Percentiles rank a stretch among this genome's conserved stretches.
Evolutionary conservation across 805 yeast genomes (phyloP).

Genomic region (Yarrowia keelungensis): DNA sequence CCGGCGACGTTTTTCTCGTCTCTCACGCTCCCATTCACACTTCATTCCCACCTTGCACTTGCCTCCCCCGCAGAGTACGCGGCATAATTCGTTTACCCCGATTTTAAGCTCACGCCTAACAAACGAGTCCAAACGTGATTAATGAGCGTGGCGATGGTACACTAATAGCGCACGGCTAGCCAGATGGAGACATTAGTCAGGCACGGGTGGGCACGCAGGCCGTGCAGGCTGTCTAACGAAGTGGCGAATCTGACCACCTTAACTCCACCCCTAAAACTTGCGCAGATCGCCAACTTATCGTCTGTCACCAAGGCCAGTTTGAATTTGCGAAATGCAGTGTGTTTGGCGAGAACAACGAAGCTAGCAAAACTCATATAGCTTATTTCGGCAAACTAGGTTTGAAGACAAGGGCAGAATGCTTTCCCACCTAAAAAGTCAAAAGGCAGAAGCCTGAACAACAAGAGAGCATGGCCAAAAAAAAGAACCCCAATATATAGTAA

Average conservation of each 20-base stretch:
- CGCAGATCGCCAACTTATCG: constrained; percentile 24
- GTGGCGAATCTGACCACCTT: neutral
- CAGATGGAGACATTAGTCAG: neutral
- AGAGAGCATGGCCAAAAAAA: constrained; percentile 12
- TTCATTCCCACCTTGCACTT: constrained; percentile 1
- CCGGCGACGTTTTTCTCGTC: neutral
- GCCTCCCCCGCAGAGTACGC: constrained; percentile 24
- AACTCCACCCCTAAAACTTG: constrained; percentile 10
- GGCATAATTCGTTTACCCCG: constrained; percentile 22
- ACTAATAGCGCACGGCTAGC: neutral
- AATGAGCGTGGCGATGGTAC: neutral
- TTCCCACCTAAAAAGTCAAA: constrained; percentile 1
- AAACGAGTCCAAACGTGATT: neutral
- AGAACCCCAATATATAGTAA: constrained; percentile 28
- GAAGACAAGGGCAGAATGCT: neutral
- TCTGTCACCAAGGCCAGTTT: constrained; percentile 10
- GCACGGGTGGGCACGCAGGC: neutral
- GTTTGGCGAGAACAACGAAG: constrained; percentile 19
- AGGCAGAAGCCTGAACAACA: constrained; percentile 25
- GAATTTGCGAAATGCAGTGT: constrained; percentile 14
- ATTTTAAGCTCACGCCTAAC: constrained; percentile 11
- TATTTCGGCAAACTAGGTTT: neutral
- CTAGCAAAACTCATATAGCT: constrained; percentile 3
- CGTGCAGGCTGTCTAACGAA: too few relatives aligned
- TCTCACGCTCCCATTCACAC: neutral